Conservation (phyloP, 163 green algal species). For the Prototheca wickerhamii region DNA sequence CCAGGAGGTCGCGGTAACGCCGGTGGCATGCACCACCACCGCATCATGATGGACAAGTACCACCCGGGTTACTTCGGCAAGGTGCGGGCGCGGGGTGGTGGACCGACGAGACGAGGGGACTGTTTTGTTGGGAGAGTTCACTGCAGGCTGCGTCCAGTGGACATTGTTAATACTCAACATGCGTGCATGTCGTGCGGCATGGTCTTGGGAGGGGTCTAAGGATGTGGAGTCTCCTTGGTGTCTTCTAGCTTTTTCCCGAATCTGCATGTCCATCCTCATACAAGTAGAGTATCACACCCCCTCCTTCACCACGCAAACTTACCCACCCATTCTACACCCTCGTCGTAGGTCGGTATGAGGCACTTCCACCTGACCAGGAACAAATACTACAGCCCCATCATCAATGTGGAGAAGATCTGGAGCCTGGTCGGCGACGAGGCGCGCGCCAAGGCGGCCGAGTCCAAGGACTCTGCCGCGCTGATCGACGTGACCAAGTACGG, state of each 20-base stretch:
- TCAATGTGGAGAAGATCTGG: slow-evolving; percentile 98
- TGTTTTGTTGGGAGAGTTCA: neutral
- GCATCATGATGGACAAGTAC: slow-evolving; percentile 98
- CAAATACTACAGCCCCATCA: slow-evolving; percentile 88
- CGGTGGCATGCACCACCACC: slow-evolving; percentile 97
- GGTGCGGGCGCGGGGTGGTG: slow-evolving; percentile 34
- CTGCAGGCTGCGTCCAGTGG: no score
- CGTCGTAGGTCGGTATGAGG: slow-evolving; percentile 87
- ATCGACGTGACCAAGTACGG: slow-evolving; percentile 97
- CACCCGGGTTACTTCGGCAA: slow-evolving; percentile 96
- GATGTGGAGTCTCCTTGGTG: no score
- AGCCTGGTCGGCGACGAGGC: slow-evolving; percentile 78
- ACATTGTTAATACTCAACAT: no score
- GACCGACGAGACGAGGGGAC: neutral
- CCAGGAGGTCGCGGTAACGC: slow-evolving; percentile 95
- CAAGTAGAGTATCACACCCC: no score
- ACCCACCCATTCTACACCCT: neutral
- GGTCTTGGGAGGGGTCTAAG: no score
- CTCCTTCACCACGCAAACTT: neutral
- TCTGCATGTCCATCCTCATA: no score
- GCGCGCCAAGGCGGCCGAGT: slow-evolving; percentile 62
- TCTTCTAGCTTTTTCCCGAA: no score
- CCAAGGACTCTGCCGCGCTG: slow-evolving; percentile 66
- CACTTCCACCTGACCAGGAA: slow-evolving; percentile 95
- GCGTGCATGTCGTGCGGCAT: no score